These are phyloP conservation scores for Trichomonas vaginalis DNA, from an alignment of 208 protist species.

Conservation along the genomic window DNA sequence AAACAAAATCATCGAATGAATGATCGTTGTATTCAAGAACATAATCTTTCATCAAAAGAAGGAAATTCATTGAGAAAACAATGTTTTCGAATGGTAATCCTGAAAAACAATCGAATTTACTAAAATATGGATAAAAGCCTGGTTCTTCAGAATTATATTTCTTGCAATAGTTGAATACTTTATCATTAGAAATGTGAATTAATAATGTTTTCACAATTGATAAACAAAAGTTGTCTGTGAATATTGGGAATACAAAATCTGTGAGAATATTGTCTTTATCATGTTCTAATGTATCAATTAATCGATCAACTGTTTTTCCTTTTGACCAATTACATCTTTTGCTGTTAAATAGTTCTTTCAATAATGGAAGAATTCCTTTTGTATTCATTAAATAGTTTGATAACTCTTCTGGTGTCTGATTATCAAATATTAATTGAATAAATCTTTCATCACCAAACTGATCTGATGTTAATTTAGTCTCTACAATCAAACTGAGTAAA, in stretches of 20 bases:
- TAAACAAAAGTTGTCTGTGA: neutral
- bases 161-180: neutral
- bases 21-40: neutral
- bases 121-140: neutral
- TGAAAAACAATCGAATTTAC: neutral
- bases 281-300: neutral
- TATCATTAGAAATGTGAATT: neutral
- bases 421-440: neutral
- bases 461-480: neutral
- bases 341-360: neutral
- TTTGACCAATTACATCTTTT: neutral
- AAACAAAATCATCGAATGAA: neutral
- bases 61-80: neutral
- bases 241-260: neutral
- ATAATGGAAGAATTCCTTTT: neutral
- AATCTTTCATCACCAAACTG: neutral
- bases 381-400: neutral
- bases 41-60: neutral
- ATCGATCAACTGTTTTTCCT: neutral
- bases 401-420: neutral
- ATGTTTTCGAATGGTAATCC: neutral
- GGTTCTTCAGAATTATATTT: neutral
- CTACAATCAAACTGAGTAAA: neutral
- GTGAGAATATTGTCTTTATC: neutral
- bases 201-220: neutral